Evolutionary conservation across 805 yeast species (phyloP).

Genomic region (Scheffersomyces ergatensis): DNA sequence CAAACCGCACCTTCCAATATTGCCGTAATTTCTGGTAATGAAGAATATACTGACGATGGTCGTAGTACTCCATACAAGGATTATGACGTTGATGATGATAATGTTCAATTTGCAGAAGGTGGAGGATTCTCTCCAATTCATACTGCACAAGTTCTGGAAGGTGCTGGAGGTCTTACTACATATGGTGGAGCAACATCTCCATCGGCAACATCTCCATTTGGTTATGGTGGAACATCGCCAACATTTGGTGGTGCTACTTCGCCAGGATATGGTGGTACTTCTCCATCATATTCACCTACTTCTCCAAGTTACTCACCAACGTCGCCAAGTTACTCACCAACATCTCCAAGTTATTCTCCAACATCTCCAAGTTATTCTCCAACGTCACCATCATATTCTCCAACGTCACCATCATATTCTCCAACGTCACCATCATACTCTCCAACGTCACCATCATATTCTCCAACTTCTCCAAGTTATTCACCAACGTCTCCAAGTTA

Average conservation of each 20-base stretch:
- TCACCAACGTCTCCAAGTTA: conserved; percentile 80
- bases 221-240: conserved; percentile 46
- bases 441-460: conserved; percentile 73
- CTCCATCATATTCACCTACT: conserved; percentile 69
- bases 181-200: conserved; percentile 68
- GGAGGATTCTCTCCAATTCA: conserved; percentile 93
- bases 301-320: conserved; percentile 73
- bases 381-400: conserved; percentile 67
- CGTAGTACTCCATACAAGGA: conserved; percentile 89
- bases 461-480: conserved; percentile 69
- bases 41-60: conserved; percentile 47
- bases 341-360: conserved; percentile 70
- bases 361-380: conserved; percentile 63
- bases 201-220: conserved; percentile 57
- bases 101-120: conserved; percentile 63
- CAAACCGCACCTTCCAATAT: conserved; percentile 57
- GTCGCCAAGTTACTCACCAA: conserved; percentile 69
- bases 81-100: conserved; percentile 60
- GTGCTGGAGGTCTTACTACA: conserved; percentile 82
- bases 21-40: conserved; percentile 30
- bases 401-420: conserved; percentile 72
- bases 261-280: conserved; percentile 70
- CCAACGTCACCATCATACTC: conserved; percentile 62
- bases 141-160: conserved; percentile 75
- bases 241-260: conserved; percentile 50